Evolutionary conservation across 169 alveolate species (phyloP), one percentile per base, ranked within the genome.

Genomic region (Cryptosporidium parvum): DNA sequence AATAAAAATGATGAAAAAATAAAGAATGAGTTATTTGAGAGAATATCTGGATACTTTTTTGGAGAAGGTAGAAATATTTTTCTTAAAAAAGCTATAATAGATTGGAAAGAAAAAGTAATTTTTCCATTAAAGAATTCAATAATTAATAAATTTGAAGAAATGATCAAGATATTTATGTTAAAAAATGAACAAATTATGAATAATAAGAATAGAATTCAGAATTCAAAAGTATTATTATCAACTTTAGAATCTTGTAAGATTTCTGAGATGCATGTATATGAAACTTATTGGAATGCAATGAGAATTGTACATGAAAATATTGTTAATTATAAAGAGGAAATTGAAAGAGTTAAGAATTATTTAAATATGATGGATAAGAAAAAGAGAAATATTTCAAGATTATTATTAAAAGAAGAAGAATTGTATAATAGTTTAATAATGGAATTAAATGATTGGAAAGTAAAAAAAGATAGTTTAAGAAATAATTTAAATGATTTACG

Each of bases 251-350:
- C 89, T 5, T 80, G 89, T 45, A 69, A 80, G 6, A 80, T 80
- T 6, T 80, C 89, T n/a, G 89, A 80, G 26, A 80, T 80, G 89
- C 73, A 80, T 23, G 89, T 80, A 44, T 61, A 80, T 31, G 89
- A 80, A 26, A 80, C 80, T 37, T 80, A 80, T 2, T 80, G 89
- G 73, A 67, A 80, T 80, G 89, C 89, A 26, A 80, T 80, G 73
- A 80, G 37, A n/a, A 61, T 80, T 42, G 75, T 80, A 9, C 73
- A 65, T n/a, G 75, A 80, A 9, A 80, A 80, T 21, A 80, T 80
- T 26, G 62, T 21, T 33, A 80, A 42, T 29, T 80, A 80, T 62
- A 80, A 65, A 21, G 75, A 80, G 21, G 89, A 80, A 39, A 80
- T 80, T 12, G 29, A 58, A 26, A 80, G 89, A 45, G 42, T 59